Conservation (phyloP, 2,329 filamentous ascomycete genomes). For the Chaetomium strumarium region DNA sequence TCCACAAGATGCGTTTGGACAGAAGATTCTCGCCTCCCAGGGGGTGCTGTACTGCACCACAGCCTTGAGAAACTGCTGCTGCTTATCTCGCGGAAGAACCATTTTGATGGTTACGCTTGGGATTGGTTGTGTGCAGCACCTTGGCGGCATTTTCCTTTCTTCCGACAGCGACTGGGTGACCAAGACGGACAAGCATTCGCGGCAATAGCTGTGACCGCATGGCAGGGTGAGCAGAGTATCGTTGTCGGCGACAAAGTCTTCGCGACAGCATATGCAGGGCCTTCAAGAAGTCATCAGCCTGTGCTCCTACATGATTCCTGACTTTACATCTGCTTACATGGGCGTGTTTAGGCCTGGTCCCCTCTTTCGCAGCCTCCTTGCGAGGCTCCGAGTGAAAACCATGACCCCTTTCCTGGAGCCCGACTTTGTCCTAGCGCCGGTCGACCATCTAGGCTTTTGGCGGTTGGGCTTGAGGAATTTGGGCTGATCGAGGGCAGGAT, state of each 20-base stretch:
- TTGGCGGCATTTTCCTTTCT: slow-evolving; percentile 57
- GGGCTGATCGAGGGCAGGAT: slow-evolving; percentile 38
- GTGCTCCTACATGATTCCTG: background rate
- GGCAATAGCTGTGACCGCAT: slow-evolving; percentile 55
- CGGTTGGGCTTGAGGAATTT: slow-evolving; percentile 32
- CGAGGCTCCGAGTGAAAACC: slow-evolving; percentile 41
- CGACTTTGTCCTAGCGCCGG: slow-evolving; percentile 40
- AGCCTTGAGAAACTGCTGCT: slow-evolving; percentile 50
- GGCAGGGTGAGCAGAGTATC: slow-evolving; percentile 44
- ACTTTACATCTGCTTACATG: slow-evolving; percentile 27
- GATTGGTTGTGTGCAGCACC: slow-evolving; percentile 54
- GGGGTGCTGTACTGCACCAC: slow-evolving; percentile 54
- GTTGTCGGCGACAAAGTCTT: slow-evolving; percentile 41
- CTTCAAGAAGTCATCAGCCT: slow-evolving; percentile 29
- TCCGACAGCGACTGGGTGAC: slow-evolving; percentile 49
- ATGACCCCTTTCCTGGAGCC: slow-evolving; percentile 41
- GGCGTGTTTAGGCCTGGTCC: slow-evolving; percentile 16
- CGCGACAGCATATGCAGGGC: slow-evolving; percentile 52
- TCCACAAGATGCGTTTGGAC: slow-evolving; percentile 49
- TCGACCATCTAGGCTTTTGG: slow-evolving; percentile 25
- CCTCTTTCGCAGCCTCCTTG: slow-evolving; percentile 36
- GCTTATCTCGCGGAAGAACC: slow-evolving; percentile 46
- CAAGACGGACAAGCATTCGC: slow-evolving; percentile 47
- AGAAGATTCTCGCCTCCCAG: slow-evolving; percentile 53
- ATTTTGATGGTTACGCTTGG: slow-evolving; percentile 43